Evolutionary conservation across 805 yeast genomes (phyloP).

Genomic region (Lachancea meyersii): DNA sequence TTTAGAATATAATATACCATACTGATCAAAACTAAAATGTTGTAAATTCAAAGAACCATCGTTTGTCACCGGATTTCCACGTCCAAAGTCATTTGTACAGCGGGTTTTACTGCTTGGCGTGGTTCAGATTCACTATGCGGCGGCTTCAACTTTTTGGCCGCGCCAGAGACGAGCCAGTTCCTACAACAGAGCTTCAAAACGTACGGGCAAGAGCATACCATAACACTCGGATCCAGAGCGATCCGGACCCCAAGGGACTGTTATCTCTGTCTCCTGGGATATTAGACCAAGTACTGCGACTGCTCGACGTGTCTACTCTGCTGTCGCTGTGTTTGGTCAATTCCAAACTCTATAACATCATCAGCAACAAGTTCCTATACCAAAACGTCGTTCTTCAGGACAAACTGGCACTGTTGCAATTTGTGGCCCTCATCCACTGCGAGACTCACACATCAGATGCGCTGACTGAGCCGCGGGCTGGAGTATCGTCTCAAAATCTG

Average conservation of each 20-base stretch:
- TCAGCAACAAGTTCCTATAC: conserved; percentile 25
- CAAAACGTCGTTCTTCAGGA: conserved; percentile 22
- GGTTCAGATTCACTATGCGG: conserved; percentile 24
- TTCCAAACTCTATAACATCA: conserved; percentile 20
- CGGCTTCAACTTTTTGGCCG: conserved; percentile 41
- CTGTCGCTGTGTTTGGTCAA: conserved; percentile 23
- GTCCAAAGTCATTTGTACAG: no score
- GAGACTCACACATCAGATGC: conserved; percentile 23
- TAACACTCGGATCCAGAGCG: neutral
- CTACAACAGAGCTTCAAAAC: neutral
- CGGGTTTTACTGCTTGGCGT: neutral
- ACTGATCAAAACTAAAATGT: no score
- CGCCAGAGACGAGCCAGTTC: conserved; percentile 19
- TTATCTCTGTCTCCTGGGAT: conserved; percentile 23
- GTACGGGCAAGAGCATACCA: neutral
- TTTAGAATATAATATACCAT: no score
- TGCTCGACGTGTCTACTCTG: conserved; percentile 21
- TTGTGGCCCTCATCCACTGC: conserved; percentile 29
- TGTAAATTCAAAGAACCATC: no score
- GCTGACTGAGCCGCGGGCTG: conserved; percentile 5
- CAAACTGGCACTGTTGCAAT: conserved; percentile 24
- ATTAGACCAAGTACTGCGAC: conserved; percentile 20
- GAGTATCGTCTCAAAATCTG: conserved; percentile 16
- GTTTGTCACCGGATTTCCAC: no score
- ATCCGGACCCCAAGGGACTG: conserved; percentile 10